Base-by-base conservation (phyloP, 1,139 yeast genomes). In the Eremothecium gossypii region DNA sequence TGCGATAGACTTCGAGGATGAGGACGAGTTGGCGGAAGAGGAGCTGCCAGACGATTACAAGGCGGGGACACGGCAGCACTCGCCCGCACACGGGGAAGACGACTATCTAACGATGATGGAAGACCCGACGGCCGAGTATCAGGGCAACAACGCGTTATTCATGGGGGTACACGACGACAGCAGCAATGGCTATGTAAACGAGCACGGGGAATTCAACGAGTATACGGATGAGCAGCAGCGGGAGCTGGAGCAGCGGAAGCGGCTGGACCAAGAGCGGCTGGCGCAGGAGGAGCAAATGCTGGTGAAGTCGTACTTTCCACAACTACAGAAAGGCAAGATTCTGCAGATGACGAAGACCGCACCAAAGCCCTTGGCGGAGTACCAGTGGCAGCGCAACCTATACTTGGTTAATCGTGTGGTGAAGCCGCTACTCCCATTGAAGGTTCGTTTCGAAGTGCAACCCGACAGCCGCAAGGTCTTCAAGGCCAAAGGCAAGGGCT, bases 1-100 rank as follows among this genome's bases (percentile, higher is more conserved):
- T 60, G 97, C 98, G n/a, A 69, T 87, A 36, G 97, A 91, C 63
- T 91, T 84, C 59, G 96, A 86, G 55, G 96, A 86, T 58, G 94
- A 85, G 50, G 97, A 89, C 52, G 96, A 89, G 60, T 69, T 91
- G 44, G 97, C 97, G 0, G 97, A 87, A 38, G 96, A 86, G 42
- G 85, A 77, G 39, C 49, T 67, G 7, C 71, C 73, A 0, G 71
- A 65, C n/a, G 77, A 72, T 45, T 73, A 65, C 36, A 55, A 35
- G 33, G 48, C 49, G 34, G 39, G 50, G 9, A 11, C 23, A 13
- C 7, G 32, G 41, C 29, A 49, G 47, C 27, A 42, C 48, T 33
- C 32, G 49, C 36, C 20, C 3, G 42, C 51, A 40, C 28, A 45
- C 7, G 59, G 50, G 17, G 63, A 54, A 13, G 64, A 51, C 4